Evolutionary conservation across 2,329 filamentous ascomycete genomes (phyloP), one percentile per base, ranked within the genome.

Genomic region (Fusarium dimerum): DNA sequence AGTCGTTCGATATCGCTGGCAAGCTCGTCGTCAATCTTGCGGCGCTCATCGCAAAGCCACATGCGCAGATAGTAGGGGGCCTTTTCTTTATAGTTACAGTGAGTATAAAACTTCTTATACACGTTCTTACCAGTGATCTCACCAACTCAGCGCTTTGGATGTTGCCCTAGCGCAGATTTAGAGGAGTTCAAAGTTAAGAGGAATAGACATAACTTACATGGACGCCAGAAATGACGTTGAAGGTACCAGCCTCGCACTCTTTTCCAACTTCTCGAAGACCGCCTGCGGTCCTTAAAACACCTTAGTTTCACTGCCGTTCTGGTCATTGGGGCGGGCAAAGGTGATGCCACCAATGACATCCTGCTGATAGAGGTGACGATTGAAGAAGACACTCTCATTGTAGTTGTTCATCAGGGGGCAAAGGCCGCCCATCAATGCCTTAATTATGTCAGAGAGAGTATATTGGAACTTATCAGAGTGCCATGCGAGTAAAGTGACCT

Each of bases 321-420:
- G 89, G 61, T 78, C 77, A 74, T 95, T 95, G 52, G 90, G 90
- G 51, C 89, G 80, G 48, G 90, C 90, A 69, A 89, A 95, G 12
- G 90, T 90, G 60, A 95, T 89, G 52, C 82, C 87, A 61, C 90
- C 91, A 11, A 82, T 80, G 63, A 95, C 92, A 65, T 95, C 90
- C 70, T 94, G 83, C 55, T 85, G 84, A 76, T 90, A 90, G 64
- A 96, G 86, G 48, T 80, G 78, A 60, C 86, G 84, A 73, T 96
- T 91, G 73, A 88, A 92, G 68, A 83, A 84, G 62, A 96, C 87
- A 48, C 83, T 88, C 65, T 87, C 86, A 71, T 96, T 96, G 78
- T 93, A 96, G 61, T 88, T 80, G 55, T 86, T 81, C 90, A 96
- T 96, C 47, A 95, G 81, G 48, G 90, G 89, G 73, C 95, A 90